phyloP scores from a whole-genome alignment of 1,284 basidiomycete genomes.

The Xerocomus nothofagi region DNA sequence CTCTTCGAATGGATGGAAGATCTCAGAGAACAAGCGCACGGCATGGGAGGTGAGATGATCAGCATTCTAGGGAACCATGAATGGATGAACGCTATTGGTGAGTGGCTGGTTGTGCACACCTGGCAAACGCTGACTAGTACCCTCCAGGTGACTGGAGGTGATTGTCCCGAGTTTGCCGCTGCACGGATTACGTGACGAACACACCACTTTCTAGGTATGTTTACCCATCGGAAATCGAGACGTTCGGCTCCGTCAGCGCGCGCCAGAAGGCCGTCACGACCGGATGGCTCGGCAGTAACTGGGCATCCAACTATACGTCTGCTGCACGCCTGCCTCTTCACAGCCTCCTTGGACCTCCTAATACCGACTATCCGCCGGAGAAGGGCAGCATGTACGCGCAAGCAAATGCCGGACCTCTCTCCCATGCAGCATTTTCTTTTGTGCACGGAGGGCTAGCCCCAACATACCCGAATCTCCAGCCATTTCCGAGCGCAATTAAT shows the following conservation, averaged over 20 bases:
- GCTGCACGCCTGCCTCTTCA: conserved; percentile 81
- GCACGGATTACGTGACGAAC: conserved; percentile 3
- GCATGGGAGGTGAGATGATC: conserved; percentile 70
- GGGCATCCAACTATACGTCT: conserved; percentile 85
- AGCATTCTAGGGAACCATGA: conserved; percentile 89
- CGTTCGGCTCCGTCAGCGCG: conserved; percentile 69
- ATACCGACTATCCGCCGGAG: conserved; percentile 65
- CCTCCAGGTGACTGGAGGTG: conserved; percentile 80
- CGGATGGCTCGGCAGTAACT: conserved; percentile 80
- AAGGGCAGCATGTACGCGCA: conserved; percentile 33
- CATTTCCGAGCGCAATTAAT: conserved; percentile 84
- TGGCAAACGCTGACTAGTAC: conserved; percentile 9
- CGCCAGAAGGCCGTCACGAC: conserved; percentile 73
- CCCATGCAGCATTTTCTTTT: conserved; percentile 79
- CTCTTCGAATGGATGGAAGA: conserved; percentile 82
- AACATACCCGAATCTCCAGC: conserved; percentile 65
- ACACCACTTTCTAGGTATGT: conserved; percentile 72
- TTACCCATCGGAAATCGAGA: conserved; percentile 72
- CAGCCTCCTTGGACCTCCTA: conserved; percentile 64
- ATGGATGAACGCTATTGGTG: conserved; percentile 86
- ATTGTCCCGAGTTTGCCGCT: conserved; percentile 16
- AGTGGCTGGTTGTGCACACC: conserved; percentile 18
- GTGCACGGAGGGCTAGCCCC: conserved; percentile 87
- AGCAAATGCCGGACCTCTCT: conserved; percentile 50
- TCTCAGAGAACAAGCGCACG: conserved; percentile 73